phyloP scores from a whole-genome alignment of 2,329 filamentous ascomycete genomes.

The Phyllachora maydis region DNA sequence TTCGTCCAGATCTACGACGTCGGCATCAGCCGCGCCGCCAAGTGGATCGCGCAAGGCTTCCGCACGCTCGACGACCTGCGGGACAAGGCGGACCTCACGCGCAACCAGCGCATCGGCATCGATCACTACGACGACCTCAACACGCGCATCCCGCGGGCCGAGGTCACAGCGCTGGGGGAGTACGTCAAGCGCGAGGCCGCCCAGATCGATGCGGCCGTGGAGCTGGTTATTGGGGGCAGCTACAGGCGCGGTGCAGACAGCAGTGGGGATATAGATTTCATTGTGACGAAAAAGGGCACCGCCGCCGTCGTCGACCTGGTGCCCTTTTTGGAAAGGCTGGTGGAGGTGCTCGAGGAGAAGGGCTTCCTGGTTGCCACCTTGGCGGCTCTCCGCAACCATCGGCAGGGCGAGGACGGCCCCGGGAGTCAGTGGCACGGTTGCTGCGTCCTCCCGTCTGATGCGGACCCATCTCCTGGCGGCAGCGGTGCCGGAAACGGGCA shows the following conservation, averaged over 20 bases:
- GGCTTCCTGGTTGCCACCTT: conserved; percentile 53
- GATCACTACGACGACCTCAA: conserved; percentile 66
- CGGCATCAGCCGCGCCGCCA: conserved; percentile 46
- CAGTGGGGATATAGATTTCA: conserved; percentile 68
- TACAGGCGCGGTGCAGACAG: conserved; percentile 59
- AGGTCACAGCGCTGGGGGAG: conserved; percentile 49
- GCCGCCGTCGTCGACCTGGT: conserved; percentile 31
- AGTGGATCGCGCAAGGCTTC: conserved; percentile 59
- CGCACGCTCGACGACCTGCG: conserved; percentile 53
- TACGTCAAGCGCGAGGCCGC: conserved; percentile 39
- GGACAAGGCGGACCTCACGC: conserved; percentile 37
- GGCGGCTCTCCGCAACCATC: conserved; percentile 22
- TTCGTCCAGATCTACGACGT: conserved; percentile 71
- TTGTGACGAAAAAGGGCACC: conserved; percentile 52
- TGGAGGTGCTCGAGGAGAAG: conserved; percentile 34
- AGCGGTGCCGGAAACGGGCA: conserved; percentile 10
- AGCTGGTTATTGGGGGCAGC: conserved; percentile 62
- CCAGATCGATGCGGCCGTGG: conserved; percentile 38
- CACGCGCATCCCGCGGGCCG: conserved; percentile 53
- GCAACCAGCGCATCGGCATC: conserved; percentile 55
- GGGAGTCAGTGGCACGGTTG: conserved; percentile 82
- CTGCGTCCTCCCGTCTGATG: conserved; percentile 52
- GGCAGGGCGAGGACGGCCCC: conserved; percentile 16
- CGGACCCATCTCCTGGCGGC: too few relatives aligned
- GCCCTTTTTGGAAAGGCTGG: conserved; percentile 39